These are phyloP conservation scores for Picochlorum sp. DNA, from an alignment of 139 green algal species.

Conservation along the genomic window DNA sequence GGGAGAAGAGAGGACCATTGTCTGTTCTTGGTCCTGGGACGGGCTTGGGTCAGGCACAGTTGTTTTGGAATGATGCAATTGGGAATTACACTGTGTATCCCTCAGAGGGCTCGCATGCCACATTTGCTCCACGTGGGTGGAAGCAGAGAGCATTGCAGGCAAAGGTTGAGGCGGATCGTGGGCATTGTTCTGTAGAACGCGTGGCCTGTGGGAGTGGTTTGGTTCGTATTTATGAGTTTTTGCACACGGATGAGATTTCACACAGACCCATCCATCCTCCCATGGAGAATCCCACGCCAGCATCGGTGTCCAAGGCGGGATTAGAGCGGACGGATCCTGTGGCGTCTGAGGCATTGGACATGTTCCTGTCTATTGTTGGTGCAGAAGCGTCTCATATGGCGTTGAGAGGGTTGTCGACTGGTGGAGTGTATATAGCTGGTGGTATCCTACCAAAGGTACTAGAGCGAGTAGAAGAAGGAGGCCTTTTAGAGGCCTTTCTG, in stretches of 20 bases:
- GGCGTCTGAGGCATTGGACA: conserved; percentile 75
- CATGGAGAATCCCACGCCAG: conserved; percentile 22
- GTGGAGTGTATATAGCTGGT: conserved; percentile 82
- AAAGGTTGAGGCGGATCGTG: conserved; percentile 51
- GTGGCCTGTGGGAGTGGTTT: conserved; percentile 74
- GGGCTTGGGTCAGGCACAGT: conserved; percentile 75
- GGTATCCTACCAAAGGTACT: conserved; percentile 76
- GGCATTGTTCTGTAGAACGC: conserved; percentile 61
- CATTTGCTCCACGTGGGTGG: conserved; percentile 74
- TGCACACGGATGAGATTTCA: conserved; percentile 49
- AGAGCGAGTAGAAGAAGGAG: conserved; percentile 39
- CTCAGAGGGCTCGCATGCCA: conserved; percentile 74
- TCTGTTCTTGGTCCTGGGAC: conserved; percentile 86
- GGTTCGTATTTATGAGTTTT: conserved; percentile 86
- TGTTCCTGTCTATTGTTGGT: conserved; percentile 80
- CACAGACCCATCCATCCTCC: not conserved
- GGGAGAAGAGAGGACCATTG: conserved; percentile 54
- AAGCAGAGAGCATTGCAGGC: conserved; percentile 73
- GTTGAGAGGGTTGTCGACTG: conserved; percentile 65
- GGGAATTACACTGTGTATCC: conserved; percentile 35
- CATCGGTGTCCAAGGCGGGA: conserved; percentile 47
- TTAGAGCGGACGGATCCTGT: conserved; percentile 47
- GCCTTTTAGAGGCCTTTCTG: conserved; percentile 59
- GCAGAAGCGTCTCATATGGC: conserved; percentile 66
- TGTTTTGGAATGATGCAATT: conserved; percentile 69